A percentile compares a stretch with the other conserved stretches of the same genome.
phyloP scores from a whole-genome alignment of 805 yeast species.

The Yarrowia bubula region DNA sequence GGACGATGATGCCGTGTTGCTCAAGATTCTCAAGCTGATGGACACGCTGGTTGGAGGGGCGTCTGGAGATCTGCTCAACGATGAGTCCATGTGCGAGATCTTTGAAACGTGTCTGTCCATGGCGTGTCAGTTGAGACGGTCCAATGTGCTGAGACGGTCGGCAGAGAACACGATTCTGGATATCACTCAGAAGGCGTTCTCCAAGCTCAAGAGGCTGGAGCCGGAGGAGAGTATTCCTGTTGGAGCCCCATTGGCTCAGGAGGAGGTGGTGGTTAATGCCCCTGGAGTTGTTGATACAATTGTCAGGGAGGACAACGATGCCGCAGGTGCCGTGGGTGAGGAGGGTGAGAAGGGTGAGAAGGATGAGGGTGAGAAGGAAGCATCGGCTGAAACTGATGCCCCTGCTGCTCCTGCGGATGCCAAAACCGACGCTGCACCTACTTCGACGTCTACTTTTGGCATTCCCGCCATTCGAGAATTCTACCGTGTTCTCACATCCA shows the following conservation, averaged over 20 bases:
- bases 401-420: no score
- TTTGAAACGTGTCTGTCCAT: conserved; percentile 86
- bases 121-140: conserved; percentile 87
- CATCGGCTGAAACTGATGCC: no score
- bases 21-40: conserved; percentile 75
- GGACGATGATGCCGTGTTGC: conserved; percentile 85
- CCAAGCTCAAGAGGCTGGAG: conserved; percentile 55
- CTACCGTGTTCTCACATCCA: conserved; percentile 69
- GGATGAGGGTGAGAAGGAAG: conserved; percentile 34
- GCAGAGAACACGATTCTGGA: conserved; percentile 79
- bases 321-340: neutral
- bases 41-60: conserved; percentile 66
- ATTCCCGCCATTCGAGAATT: conserved; percentile 74
- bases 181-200: conserved; percentile 67
- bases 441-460: conserved; percentile 52
- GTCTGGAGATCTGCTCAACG: conserved; percentile 64
- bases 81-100: conserved; percentile 81
- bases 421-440: neutral
- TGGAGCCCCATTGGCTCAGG: conserved; percentile 38
- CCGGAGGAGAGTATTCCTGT: conserved; percentile 45
- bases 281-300: conserved; percentile 8
- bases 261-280: conserved; percentile 28
- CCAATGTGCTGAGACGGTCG: conserved; percentile 82
- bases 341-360: conserved; percentile 28
- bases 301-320: neutral